A percentile compares a stretch with the other conserved stretches of the same genome.
phyloP scores from a whole-genome alignment of 805 yeast genomes.

The Yamadazyma akitaensis region DNA sequence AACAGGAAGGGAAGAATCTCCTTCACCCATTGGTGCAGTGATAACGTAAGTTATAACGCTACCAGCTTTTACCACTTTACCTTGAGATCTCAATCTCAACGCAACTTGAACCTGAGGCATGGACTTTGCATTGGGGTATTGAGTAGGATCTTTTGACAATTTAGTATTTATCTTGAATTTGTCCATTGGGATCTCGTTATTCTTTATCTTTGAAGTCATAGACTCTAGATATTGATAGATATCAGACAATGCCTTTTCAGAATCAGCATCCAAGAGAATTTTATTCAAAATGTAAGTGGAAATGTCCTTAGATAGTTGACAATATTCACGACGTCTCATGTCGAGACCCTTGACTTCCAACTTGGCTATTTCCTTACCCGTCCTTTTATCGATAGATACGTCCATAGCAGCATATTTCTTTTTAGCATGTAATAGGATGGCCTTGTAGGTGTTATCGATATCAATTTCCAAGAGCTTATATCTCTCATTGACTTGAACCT shows the following conservation, averaged over 20 bases:
- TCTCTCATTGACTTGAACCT: conserved; percentile 79
- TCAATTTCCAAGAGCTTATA: conserved; percentile 88
- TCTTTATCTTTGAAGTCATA: conserved; percentile 53
- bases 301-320: conserved; percentile 87
- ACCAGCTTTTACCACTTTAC: conserved; percentile 85
- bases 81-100: conserved; percentile 69
- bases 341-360: conserved; percentile 95
- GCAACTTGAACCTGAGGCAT: conserved; percentile 95
- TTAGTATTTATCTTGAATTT: conserved; percentile 81
- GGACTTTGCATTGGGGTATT: conserved; percentile 75
- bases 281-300: conserved; percentile 72
- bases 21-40: conserved; percentile 40
- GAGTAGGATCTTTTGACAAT: conserved; percentile 82
- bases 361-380: conserved; percentile 49
- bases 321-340: conserved; percentile 94
- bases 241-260: conserved; percentile 69
- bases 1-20: conserved; percentile 47
- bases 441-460: conserved; percentile 87
- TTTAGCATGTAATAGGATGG: conserved; percentile 84
- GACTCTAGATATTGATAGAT: conserved; percentile 70
- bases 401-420: conserved; percentile 96
- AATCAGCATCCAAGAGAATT: conserved; percentile 67
- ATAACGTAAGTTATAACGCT: conserved; percentile 86
- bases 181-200: conserved; percentile 59
- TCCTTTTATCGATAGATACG: conserved; percentile 46